Evolutionary conservation across 345 rosid species (phyloP), one percentile per base, ranked within the genome.

Genomic region (Raphanus sativus): DNA sequence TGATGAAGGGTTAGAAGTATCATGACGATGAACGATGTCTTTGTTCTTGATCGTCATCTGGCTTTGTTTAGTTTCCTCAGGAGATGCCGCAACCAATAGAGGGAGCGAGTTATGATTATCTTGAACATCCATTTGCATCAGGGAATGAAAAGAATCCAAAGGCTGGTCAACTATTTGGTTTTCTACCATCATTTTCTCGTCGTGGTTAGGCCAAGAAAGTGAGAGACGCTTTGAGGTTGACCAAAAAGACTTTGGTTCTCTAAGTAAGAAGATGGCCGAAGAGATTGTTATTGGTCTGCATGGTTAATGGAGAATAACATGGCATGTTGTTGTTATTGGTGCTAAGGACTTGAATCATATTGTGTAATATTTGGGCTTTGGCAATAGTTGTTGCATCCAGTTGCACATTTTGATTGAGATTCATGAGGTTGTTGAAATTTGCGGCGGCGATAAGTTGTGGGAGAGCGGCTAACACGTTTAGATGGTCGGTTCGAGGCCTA

Each of bases 371-470:
- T 0, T 90, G 95, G 65, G 89, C 81, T 79, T 80, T 88, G 15
- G 92, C 92, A 3, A 88, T 75, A 33, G 80, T 82, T 30, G 86
- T 62, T 42, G 90, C 87, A 67, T 89, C 90, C 6, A 86, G 26
- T 0, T 80, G 88, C 13, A 86, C 38, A 65, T 83, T 81, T 59
- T 83, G 84, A 69, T 84, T 79, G 40, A 67, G 30, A 68, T 75
- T 84, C 66, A 84, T 29, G 55, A 87, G 76, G 74, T 55, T 86
- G 67, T 84, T 88, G 60, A 85, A 85, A 70, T 87, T 83, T 32
- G 86, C 85, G 52, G 90, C 85, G 12, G 89, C 85, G 4, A 88
- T 84, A 36, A 89, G 66, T 65, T 85, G 97, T 5, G 87, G 92
- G n/a, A 80, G 76, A 62, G 76, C 80, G 40, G 89, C 84, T 7